A percentile compares a stretch with the other conserved stretches of the same genome.
phyloP scores from a whole-genome alignment of 192 early-diverging fungal genomes.

The Entomortierella chlamydospora region DNA sequence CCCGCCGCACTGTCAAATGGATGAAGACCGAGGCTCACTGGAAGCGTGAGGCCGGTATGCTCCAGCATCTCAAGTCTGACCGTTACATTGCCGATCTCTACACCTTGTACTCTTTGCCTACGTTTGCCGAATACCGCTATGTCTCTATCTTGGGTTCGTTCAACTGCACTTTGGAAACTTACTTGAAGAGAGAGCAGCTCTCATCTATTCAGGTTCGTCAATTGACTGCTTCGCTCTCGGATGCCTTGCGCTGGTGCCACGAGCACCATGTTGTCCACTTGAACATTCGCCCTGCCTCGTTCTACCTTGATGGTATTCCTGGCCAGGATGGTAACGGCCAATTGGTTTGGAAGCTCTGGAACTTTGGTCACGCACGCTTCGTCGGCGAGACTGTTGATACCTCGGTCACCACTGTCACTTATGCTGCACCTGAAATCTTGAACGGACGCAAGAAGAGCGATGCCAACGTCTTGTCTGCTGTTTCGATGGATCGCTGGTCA shows the following conservation, averaged over 20 bases:
- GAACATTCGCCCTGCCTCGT: slow-evolving; percentile 51
- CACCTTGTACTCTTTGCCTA: slow-evolving; percentile 50
- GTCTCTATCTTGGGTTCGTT: slow-evolving; percentile 47
- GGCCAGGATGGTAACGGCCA: slow-evolving; percentile 36
- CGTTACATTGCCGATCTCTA: slow-evolving; percentile 47
- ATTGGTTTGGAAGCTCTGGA: slow-evolving; percentile 56
- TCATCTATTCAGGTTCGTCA: slow-evolving; percentile 36
- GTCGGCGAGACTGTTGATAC: slow-evolving; percentile 52
- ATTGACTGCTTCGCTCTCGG: slow-evolving; percentile 42
- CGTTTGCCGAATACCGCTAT: slow-evolving; percentile 53
- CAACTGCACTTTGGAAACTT: slow-evolving; percentile 46
- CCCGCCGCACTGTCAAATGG: slow-evolving; percentile 51
- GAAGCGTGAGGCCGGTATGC: slow-evolving; percentile 57
- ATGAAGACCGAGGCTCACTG: slow-evolving; percentile 56
- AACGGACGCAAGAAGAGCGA: slow-evolving; percentile 49
- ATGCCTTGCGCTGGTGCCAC: slow-evolving; percentile 55
- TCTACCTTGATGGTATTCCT: slow-evolving; percentile 49
- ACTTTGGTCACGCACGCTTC: slow-evolving; percentile 55
- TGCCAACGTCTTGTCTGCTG: slow-evolving; percentile 36
- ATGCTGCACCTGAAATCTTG: slow-evolving; percentile 53
- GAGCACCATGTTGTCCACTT: slow-evolving; percentile 55
- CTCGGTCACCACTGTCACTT: slow-evolving; percentile 45
- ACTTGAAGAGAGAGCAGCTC: slow-evolving; percentile 36
- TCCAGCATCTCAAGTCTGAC: slow-evolving; percentile 53
- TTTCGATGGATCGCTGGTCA: slow-evolving; percentile 56